Conservation (phyloP, 148 eudicot genomes). For the Diospyros lotus region DNA sequence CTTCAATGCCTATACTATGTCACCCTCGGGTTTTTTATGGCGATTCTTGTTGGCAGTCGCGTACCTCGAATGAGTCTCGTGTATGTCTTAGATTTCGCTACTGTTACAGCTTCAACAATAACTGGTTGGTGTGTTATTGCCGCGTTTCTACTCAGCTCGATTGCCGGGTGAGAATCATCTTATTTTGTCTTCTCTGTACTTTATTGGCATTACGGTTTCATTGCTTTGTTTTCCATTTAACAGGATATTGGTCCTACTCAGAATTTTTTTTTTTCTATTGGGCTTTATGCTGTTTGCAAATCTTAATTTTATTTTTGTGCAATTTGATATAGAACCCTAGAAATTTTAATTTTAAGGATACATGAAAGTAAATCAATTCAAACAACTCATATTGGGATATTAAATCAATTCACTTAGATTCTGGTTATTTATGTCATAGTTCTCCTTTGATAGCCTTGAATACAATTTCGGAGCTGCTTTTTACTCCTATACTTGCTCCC, state of each 20-base stretch:
- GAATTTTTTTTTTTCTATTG: background rate
- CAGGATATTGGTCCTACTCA: background rate
- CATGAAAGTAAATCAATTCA: background rate
- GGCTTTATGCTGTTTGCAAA: background rate
- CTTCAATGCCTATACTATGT: constrained; percentile 83
- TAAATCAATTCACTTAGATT: background rate
- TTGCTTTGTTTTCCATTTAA: background rate
- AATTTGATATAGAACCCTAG: background rate
- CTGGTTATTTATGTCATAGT: too few relatives aligned
- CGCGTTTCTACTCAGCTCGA: constrained; percentile 59
- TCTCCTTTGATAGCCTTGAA: too few relatives aligned
- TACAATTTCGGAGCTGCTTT: too few relatives aligned
- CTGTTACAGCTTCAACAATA: constrained; percentile 59
- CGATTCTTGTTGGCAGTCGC: constrained; percentile 74
- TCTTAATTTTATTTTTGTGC: background rate
- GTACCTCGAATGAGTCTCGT: constrained; percentile 75
- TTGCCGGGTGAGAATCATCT: constrained; percentile 68
- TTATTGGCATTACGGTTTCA: too few relatives aligned
- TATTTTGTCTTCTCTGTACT: background rate
- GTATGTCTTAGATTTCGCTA: constrained; percentile 88
- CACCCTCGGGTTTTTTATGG: constrained; percentile 56
- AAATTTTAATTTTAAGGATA: background rate
- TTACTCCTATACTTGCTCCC: too few relatives aligned
- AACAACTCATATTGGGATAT: background rate
- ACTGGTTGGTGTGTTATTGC: constrained; percentile 94